These are phyloP conservation scores for Coleophoma crateriformis DNA, from an alignment of 2,329 filamentous ascomycete species.

Conservation along the genomic window DNA sequence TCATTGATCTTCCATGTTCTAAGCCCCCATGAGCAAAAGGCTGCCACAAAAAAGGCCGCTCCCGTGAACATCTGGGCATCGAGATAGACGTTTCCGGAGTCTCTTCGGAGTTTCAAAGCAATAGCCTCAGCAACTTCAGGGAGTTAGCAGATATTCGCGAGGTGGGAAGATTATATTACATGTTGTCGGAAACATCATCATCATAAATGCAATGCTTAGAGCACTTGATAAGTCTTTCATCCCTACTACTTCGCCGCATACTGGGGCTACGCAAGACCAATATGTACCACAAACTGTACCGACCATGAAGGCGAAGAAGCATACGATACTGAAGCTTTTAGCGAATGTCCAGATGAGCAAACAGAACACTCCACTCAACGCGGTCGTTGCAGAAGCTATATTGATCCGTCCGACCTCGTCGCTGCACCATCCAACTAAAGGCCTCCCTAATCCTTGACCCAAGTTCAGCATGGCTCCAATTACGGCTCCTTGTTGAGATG, in stretches of 20 bases:
- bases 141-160: neutral
- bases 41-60: conserved; percentile 50
- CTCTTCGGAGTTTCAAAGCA: conserved; percentile 32
- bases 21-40: conserved; percentile 26
- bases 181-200: neutral
- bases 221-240: conserved; percentile 59
- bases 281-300: conserved; percentile 63
- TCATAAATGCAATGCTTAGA: conserved; percentile 29
- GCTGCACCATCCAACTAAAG: conserved; percentile 61
- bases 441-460: conserved; percentile 58
- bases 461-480: conserved; percentile 67
- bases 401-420: conserved; percentile 22
- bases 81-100: conserved; percentile 1
- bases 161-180: neutral
- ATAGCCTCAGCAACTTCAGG: conserved; percentile 59
- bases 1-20: neutral
- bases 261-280: conserved; percentile 61
- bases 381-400: neutral
- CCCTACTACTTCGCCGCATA: conserved; percentile 67
- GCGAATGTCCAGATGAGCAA: neutral
- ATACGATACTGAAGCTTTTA: conserved; percentile 28
- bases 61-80: conserved; percentile 7
- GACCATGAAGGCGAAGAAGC: conserved; percentile 58
- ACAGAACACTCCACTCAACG: neutral
- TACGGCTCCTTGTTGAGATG: conserved; percentile 58